Base-by-base conservation (phyloP, 1,284 basidiomycete genomes). In the Cerrena zonata region DNA sequence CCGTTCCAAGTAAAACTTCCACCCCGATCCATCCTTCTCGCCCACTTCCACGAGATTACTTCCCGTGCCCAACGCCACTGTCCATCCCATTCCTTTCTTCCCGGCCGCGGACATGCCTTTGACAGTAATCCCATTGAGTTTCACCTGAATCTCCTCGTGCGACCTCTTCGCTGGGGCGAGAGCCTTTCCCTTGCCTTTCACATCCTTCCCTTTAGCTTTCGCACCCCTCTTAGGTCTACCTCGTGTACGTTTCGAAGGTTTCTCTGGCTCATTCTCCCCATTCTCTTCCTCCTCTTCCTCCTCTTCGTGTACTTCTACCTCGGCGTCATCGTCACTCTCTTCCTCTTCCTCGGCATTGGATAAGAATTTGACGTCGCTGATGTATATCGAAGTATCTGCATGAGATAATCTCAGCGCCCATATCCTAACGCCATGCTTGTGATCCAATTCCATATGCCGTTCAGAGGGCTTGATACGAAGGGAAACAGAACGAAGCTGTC, bases 1-100 rank as follows among this genome's bases (percentile, higher is more conserved):
- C 40, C 78, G 69, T 54, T 86, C 80, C 46, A 80, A 65, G 65
- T 83, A 83, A 36, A 84, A 71, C 63, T 80, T 85, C 86, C 83
- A 87, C 46, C 76, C 65, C 58, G 78, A 62, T 19, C 80, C 82
- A 27, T 76, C 80, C 58, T 76, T 77, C 69, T 86, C 84, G 18
- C 85, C 84, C n/a, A 88, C 66, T 62, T 88, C 85, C 36, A 88
- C 60, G 13, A 78, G 65, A 56, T 78, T 84, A 15, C 68, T 60
- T 3, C 86, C 85, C 5, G 69, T 60, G 2, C 74, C 69, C 18
- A 86, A 62, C 18, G 74, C 72, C 18, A 84, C 64, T 55, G 74
- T 72, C 86, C 85, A 87, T 48, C 73, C 69, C n/a, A n/a, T n/a
- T 1, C 66, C 63, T 15, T 56, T 53, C 5, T 18, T 21, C 21